These are phyloP conservation scores for Diaporthe longicolla DNA, from an alignment of 2,329 filamentous ascomycete genomes.

Conservation along the genomic window DNA sequence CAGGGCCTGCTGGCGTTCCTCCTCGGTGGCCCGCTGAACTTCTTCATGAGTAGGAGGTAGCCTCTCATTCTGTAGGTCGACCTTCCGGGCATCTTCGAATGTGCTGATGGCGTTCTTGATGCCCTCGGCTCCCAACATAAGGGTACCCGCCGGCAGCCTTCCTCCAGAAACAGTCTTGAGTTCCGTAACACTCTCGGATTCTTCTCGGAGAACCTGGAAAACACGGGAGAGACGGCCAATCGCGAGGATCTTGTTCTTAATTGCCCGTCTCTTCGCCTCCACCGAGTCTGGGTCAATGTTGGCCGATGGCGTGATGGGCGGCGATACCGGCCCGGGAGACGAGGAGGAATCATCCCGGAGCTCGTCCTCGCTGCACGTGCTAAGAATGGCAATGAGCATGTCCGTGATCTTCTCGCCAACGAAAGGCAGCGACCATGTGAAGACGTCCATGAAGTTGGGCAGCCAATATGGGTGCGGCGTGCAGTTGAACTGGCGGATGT, in stretches of 20 bases:
- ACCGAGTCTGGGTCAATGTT: conserved; percentile 82
- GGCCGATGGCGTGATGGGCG: conserved; percentile 69
- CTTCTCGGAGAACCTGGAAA: conserved; percentile 97
- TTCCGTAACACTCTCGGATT: conserved; percentile 96
- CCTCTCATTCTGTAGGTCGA: conserved; percentile 96
- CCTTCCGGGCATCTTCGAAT: conserved; percentile 97
- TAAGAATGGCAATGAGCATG: conserved; percentile 98
- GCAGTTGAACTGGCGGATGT: conserved; percentile 99
- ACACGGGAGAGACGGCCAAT: conserved; percentile 97
- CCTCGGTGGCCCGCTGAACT: conserved; percentile 85
- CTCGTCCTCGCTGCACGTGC: conserved; percentile 99
- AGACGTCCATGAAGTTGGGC: conserved; percentile 99
- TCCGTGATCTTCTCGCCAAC: conserved; percentile 99
- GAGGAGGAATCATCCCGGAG: conserved; percentile 89
- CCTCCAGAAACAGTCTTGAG: conserved; percentile 97
- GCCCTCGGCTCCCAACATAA: conserved; percentile 97
- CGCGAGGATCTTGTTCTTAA: conserved; percentile 99
- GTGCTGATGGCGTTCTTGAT: conserved; percentile 97
- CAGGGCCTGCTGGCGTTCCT: conserved; percentile 85
- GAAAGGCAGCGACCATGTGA: conserved; percentile 99
- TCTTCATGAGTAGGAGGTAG: conserved; percentile 94
- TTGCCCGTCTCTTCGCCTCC: conserved; percentile 94
- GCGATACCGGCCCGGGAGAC: conserved; percentile 80
- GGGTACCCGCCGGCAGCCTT: conserved; percentile 90
- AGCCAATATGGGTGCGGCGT: conserved; percentile 99